Base-by-base conservation (phyloP, 148 eudicot species). In the Rhododendron ferrugineum region DNA sequence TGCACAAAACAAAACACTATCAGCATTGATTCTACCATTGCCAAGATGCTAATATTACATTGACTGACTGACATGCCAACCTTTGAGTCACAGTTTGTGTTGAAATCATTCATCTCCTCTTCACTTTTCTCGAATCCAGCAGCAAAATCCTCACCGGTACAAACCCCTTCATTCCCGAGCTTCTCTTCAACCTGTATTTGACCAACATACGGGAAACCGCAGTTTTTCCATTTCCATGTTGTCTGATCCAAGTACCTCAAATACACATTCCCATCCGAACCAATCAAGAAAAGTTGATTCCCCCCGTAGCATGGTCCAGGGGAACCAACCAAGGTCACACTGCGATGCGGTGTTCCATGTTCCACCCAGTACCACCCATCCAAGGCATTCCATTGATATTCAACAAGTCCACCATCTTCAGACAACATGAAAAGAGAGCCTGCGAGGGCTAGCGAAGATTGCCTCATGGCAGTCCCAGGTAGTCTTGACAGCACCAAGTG, bases 311-410 rank as follows among this genome's bases (percentile, higher is more conserved):
- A 89, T 6, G 98, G 98, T 66, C 98, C 98, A 5, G 94, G 92
- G 18, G 92, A 92, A 28, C 98, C 95, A 68, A 80, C 86, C 44
- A 94, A 87, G 47, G 82, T 89, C 87, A 94, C 93, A 40, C 86
- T 86, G 44, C 60, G 91, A 84, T 84, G 64, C 6, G 98, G 98
- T 22, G 92, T 90, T 68, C 98, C 98, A 56, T 95, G 98, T 72
- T 95, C 98, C 58, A 93, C 85, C 98, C 98, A 96, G 75, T 87
- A 62, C 98, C 98, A 96, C 22, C 98, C 98, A 40, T 92, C 93
- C n/a, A 81, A 6, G 4, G 91, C 77, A 52, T 90, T 92, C 98
- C 98, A 96, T 22, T 89, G 91, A 87, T 96, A 94, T 86, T 95
- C 98, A 50, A 96, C 93, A 22, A 96, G 89, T 36, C 92, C 93